These are phyloP conservation scores for Populus deltoides DNA, from an alignment of 345 rosid species.

Conservation along the genomic window DNA sequence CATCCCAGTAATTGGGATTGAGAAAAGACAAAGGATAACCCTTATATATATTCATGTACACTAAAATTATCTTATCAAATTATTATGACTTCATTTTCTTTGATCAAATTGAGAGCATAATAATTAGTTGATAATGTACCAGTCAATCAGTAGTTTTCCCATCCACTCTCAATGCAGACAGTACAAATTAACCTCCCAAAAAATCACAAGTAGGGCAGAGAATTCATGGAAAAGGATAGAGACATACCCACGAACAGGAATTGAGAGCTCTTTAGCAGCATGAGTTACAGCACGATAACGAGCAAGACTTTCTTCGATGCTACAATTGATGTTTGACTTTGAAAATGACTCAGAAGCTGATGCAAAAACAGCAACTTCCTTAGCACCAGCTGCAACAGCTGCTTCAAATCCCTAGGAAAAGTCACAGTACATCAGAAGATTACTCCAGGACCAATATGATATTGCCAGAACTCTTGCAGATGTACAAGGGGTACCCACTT, in stretches of 20 bases:
- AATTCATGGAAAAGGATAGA: not conserved
- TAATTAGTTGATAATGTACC: not conserved
- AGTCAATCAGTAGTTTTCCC: not conserved
- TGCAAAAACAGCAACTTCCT: constrained; percentile 75
- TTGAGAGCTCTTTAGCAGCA: constrained; percentile 53
- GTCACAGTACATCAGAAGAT: constrained; percentile 15
- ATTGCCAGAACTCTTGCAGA: not conserved
- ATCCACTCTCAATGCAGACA: not conserved
- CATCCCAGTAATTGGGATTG: too few relatives aligned
- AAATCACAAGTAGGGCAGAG: not conserved
- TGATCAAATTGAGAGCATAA: not conserved
- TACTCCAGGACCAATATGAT: not conserved
- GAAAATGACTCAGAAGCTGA: constrained; percentile 82
- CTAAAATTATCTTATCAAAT: too few relatives aligned
- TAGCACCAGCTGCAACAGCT: constrained; percentile 74
- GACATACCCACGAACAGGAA: constrained; percentile 72
- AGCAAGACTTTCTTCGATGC: constrained; percentile 68
- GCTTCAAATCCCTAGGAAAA: constrained; percentile 64
- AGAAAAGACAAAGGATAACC: too few relatives aligned
- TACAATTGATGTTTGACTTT: constrained; percentile 71
- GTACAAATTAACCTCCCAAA: not conserved
- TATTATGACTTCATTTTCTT: not conserved
- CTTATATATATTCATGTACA: not conserved
- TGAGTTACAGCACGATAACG: constrained; percentile 56
- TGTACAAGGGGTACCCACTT: constrained; percentile 32